Evolutionary conservation across 768 basidiomycete genomes (phyloP).

Genomic region (Macrolepiota albuminosa): DNA sequence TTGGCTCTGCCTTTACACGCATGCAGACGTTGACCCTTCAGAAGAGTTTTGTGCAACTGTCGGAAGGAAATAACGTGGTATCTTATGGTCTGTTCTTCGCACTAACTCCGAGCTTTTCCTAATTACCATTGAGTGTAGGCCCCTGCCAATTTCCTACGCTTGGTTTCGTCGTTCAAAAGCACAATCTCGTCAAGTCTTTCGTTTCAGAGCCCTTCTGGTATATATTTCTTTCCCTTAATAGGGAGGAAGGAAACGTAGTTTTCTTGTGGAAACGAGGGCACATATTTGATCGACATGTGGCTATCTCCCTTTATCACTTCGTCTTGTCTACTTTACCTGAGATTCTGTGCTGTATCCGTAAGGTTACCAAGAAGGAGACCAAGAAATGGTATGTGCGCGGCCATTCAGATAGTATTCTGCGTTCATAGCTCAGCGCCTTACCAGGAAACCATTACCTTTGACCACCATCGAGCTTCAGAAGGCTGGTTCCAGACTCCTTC

Average conservation of each 20-base stretch:
- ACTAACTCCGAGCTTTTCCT: background rate
- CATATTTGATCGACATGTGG: conserved; percentile 72
- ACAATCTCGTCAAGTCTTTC: conserved; percentile 83
- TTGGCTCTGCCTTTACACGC: conserved; percentile 93
- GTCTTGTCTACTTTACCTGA: conserved; percentile 44
- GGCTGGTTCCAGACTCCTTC: conserved; percentile 85
- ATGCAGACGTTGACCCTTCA: conserved; percentile 81
- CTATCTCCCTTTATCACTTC: conserved; percentile 64
- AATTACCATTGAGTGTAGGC: conserved; percentile 42
- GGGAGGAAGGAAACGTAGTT: conserved; percentile 54
- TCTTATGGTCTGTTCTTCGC: conserved; percentile 68
- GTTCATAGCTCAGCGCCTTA: background rate
- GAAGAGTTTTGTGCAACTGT: conserved; percentile 49
- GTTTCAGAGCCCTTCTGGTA: conserved; percentile 90
- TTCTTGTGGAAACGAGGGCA: conserved; percentile 89
- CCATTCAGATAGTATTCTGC: background rate
- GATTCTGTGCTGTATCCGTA: conserved; percentile 64
- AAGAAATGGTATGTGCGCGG: conserved; percentile 78
- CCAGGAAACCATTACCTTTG: conserved; percentile 93
- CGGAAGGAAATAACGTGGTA: conserved; percentile 53
- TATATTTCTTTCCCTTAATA: conserved; percentile 71
- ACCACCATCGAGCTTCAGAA: conserved; percentile 98
- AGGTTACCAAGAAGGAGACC: conserved; percentile 79
- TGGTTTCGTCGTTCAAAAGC: conserved; percentile 94
- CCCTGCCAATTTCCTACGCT: conserved; percentile 98